A percentile compares a stretch with the other conserved stretches of the same genome.
Conservation (phyloP, 768 basidiomycete genomes). For the Tephrocybe rancida region DNA sequence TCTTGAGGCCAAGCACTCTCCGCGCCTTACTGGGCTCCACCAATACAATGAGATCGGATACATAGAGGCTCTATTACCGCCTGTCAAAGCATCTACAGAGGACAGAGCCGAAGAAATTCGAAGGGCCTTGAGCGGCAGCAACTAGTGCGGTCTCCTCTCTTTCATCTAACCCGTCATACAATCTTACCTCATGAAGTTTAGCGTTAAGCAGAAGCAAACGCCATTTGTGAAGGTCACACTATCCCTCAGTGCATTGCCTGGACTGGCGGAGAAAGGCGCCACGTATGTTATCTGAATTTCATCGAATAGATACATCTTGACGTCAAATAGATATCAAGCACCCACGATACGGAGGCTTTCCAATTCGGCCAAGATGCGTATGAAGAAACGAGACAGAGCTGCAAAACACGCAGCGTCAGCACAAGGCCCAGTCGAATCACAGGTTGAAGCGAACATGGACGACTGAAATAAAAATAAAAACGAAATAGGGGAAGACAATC, state of each 20-base stretch:
- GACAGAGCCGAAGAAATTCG: conserved; percentile 38
- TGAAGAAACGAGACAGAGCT: conserved; percentile 42
- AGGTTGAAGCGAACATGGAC: background rate
- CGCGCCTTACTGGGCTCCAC: conserved; percentile 57
- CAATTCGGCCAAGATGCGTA: conserved; percentile 57
- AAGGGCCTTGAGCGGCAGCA: conserved; percentile 56
- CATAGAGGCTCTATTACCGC: conserved; percentile 41
- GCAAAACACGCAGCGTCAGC: conserved; percentile 1
- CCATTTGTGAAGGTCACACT: conserved; percentile 76
- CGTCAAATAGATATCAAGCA: conserved; percentile 52
- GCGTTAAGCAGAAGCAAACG: conserved; percentile 55
- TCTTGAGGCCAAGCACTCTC: conserved; percentile 42
- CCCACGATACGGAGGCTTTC: conserved; percentile 55
- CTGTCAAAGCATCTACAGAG: conserved; percentile 24
- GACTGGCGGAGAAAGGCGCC: conserved; percentile 40
- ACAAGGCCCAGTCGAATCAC: background rate
- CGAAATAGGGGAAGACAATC: background rate
- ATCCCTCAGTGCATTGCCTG: conserved; percentile 44
- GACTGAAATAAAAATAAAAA: background rate
- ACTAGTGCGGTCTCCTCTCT: conserved; percentile 49
- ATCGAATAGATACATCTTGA: background rate
- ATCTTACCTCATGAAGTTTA: conserved; percentile 22
- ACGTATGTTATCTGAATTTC: conserved; percentile 39
- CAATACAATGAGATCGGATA: conserved; percentile 77
- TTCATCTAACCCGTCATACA: background rate